phyloP scores from a whole-genome alignment of 176 grass and related monocot genomes.

The Rhynchospora pubera region DNA sequence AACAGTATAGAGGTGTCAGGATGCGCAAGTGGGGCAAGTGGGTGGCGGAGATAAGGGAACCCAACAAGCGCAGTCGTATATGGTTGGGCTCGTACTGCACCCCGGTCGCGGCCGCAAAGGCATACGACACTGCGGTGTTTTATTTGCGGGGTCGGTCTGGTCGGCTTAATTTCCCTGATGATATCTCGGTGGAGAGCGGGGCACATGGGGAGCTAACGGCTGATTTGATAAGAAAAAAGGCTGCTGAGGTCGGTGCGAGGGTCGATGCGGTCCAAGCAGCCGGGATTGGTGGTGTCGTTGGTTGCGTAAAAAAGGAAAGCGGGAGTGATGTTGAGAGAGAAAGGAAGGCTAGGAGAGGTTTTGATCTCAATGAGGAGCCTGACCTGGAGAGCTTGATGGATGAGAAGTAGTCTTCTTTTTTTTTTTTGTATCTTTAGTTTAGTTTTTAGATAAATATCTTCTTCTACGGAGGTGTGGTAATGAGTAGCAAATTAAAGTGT shows the following conservation, averaged over 20 bases:
- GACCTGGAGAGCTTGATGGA: conserved; percentile 28
- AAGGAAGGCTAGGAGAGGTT: conserved; percentile 33
- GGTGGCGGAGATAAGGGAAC: conserved; percentile 84
- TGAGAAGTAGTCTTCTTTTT: background rate
- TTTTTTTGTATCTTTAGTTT: background rate
- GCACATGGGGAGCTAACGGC: conserved; percentile 24
- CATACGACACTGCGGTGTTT: conserved; percentile 84
- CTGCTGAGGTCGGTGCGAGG: conserved; percentile 68
- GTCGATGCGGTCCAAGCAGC: conserved; percentile 68
- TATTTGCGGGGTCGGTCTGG: conserved; percentile 73
- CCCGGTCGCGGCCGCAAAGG: conserved; percentile 54
- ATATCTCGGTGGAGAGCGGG: conserved; percentile 30
- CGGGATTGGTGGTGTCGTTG: background rate
- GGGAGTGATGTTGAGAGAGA: background rate
- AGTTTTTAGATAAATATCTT: background rate
- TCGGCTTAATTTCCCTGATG: conserved; percentile 86
- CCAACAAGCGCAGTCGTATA: conserved; percentile 79
- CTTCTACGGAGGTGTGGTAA: background rate
- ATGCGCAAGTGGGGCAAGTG: conserved; percentile 98
- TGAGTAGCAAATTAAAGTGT: background rate
- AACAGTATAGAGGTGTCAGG: conserved; percentile 67
- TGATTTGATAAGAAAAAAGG: conserved; percentile 74
- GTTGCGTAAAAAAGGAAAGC: background rate
- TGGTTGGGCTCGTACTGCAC: conserved; percentile 86
- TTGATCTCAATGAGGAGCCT: conserved; percentile 82